Percentiles rank a stretch among this genome's conserved stretches.
Conservation (phyloP, 2,329 filamentous ascomycete species). For the Gremmenia infestans region DNA sequence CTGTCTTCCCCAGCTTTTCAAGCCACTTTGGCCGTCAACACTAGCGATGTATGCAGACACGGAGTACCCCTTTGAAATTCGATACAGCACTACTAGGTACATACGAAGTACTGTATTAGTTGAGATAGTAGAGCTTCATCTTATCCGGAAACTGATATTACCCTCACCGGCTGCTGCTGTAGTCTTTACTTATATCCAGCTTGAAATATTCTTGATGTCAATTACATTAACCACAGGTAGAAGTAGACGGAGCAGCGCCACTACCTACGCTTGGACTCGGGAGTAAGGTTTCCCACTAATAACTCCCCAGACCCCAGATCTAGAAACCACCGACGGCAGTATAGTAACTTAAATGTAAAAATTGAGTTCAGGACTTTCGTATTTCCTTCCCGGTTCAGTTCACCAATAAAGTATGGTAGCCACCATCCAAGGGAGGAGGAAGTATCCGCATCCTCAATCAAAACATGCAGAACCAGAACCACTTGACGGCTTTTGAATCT, state of each 20-base stretch:
- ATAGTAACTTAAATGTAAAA: background rate
- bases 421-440: background rate
- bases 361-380: background rate
- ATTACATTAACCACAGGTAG: background rate
- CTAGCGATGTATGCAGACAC: slow-evolving; percentile 5
- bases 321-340: background rate
- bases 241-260: background rate
- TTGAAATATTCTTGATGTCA: background rate
- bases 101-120: background rate
- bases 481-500: background rate
- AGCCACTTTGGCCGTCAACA: slow-evolving; percentile 16
- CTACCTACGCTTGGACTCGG: background rate
- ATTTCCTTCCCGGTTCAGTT: background rate
- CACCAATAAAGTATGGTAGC: background rate
- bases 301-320: background rate
- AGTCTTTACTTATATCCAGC: background rate
- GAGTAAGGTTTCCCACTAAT: background rate
- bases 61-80: background rate
- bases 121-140: background rate
- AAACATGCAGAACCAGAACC: background rate
- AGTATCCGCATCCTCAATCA: background rate
- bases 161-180: background rate
- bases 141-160: background rate
- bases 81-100: no score
- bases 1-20: slow-evolving; percentile 22